phyloP scores from a whole-genome alignment of 805 yeast species.

The Schizosaccharomyces octosporus region DNA sequence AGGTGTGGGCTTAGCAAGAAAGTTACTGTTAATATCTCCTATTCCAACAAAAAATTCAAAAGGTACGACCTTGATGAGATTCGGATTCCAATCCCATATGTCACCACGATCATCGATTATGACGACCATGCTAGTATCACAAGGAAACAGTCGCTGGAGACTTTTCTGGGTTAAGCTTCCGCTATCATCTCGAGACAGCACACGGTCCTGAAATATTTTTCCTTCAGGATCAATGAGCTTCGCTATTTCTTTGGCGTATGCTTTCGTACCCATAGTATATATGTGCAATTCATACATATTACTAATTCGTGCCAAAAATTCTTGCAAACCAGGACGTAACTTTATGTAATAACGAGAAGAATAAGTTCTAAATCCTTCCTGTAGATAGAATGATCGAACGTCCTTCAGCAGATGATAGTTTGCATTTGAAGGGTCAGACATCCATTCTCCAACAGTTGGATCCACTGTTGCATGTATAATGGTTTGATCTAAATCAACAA shows the following conservation, averaged over 20 bases:
- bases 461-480: conserved; percentile 95
- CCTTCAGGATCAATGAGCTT: conserved; percentile 79
- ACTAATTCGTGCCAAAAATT: conserved; percentile 41
- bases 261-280: conserved; percentile 92
- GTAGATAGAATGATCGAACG: conserved; percentile 50
- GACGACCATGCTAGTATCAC: conserved; percentile 87
- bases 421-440: conserved; percentile 59
- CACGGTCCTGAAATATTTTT: conserved; percentile 67
- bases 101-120: conserved; percentile 95
- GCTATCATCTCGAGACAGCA: conserved; percentile 79
- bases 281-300: conserved; percentile 69
- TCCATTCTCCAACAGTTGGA: conserved; percentile 94
- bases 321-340: conserved; percentile 61
- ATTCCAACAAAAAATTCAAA: conserved; percentile 90
- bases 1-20: conserved; percentile 45
- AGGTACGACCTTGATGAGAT: conserved; percentile 77
- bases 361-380: conserved; percentile 28
- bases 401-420: conserved; percentile 67
- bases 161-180: conserved; percentile 80
- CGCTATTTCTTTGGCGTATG: conserved; percentile 77
- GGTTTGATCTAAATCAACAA: conserved; percentile 91
- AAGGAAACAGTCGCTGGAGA: conserved; percentile 70
- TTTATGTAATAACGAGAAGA: conserved; percentile 64
- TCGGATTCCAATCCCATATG: conserved; percentile 88
- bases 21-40: conserved; percentile 87